A percentile compares a stretch with the other conserved stretches of the same genome.
phyloP scores from a whole-genome alignment of 2,329 filamentous ascomycete genomes.

The Rhexocercosporidium sp. region DNA sequence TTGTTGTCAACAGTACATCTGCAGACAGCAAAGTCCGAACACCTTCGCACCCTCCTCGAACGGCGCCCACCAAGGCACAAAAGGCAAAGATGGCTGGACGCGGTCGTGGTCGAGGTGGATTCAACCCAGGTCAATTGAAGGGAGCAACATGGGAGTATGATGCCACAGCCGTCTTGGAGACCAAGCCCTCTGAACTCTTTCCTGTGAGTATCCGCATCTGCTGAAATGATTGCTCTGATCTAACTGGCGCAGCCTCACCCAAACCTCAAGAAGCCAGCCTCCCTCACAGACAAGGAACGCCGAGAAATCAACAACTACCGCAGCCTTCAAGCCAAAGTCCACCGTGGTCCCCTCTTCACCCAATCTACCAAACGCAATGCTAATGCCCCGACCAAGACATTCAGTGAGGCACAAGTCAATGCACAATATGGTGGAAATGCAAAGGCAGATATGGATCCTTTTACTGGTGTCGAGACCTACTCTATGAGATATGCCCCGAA shows the following conservation, averaged over 20 bases:
- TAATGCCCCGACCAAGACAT: conserved; percentile 48
- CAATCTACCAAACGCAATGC: conserved; percentile 38
- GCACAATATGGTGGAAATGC: conserved; percentile 38
- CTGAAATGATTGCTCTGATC: background rate
- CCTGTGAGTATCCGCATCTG: conserved; percentile 46
- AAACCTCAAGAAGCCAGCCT: conserved; percentile 44
- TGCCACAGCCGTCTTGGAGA: conserved; percentile 39
- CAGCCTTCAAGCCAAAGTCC: conserved; percentile 57
- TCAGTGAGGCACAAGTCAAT: conserved; percentile 47
- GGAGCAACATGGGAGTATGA: conserved; percentile 42
- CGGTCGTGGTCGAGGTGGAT: conserved; percentile 36
- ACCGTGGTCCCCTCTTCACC: conserved; percentile 63
- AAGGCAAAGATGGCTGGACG: conserved; percentile 33
- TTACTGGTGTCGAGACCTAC: conserved; percentile 65
- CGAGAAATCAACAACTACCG: conserved; percentile 55
- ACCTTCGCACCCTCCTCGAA: background rate
- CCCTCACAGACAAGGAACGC: conserved; percentile 51
- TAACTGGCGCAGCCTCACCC: conserved; percentile 37
- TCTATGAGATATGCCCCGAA: conserved; percentile 62
- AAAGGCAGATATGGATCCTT: conserved; percentile 60
- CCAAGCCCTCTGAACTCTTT: conserved; percentile 52
- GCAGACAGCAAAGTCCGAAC: background rate
- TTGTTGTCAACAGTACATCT: background rate
- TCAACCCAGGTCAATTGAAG: conserved; percentile 34
- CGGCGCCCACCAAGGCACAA: background rate